Evolutionary conservation across 257 asterid genomes (phyloP), one percentile per base, ranked within the genome.

Genomic region (Datura wrightii): DNA sequence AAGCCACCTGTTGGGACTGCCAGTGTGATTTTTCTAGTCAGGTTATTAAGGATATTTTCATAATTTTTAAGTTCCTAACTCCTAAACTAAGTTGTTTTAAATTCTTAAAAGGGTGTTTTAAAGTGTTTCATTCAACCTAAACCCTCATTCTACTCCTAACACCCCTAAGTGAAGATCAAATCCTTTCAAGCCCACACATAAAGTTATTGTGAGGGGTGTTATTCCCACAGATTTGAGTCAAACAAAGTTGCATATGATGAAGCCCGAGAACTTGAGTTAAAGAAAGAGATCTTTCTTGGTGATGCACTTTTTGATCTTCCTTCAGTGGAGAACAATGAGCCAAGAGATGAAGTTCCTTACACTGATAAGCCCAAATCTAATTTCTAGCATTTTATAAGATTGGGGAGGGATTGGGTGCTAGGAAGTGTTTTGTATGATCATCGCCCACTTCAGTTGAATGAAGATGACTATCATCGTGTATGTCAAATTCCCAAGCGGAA

Each of bases 261-360:
- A 39, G 87, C 80, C 19, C 11, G 2, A 5, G 48, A 63, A 2
- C 36, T 54, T 9, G 78, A 66, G 8, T 66, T 91, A 83, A 83
- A 71, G 46, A 81, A 87, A 24, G 59, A 83, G 70, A 85, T 89
- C 52, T 67, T 89, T 72, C 86, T 89, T 18, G 88, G 86, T 46
- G 92, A 91, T 46, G 91, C 87, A 3, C 67, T 89, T 58, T 86
- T 89, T 65, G 93, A 91, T 67, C 85, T 91, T 54, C 93, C 93
- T 24, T 53, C 79, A 88, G 93, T 91, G 79, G 71, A 82, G 67
- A 91, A 90, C 86, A 18, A 83, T 76, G 85, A 88, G 42, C 52
- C 44, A 6, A 34, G 72, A n/a, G 92, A 91, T 55, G 90, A 87
- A 59, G 84, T 88, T 79, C 48, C 78, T 2, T 90, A 86, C 86